Evolutionary conservation across 805 yeast species (phyloP).

Genomic region (Candida mattraensis): DNA sequence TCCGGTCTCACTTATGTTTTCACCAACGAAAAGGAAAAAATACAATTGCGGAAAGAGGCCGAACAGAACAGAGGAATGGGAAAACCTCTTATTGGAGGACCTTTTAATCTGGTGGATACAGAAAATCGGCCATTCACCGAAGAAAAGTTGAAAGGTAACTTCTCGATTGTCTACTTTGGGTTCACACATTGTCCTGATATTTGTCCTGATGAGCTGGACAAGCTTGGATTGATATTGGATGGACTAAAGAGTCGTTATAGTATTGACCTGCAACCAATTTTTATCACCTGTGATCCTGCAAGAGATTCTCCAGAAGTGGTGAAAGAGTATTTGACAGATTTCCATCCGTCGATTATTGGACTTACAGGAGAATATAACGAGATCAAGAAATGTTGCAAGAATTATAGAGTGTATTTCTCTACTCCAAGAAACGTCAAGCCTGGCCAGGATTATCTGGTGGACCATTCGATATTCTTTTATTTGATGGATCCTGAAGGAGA

Average conservation of each 20-base stretch:
- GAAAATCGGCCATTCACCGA: constrained; percentile 76
- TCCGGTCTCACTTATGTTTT: constrained; percentile 71
- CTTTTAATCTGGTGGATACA: constrained; percentile 70
- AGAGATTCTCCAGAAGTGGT: constrained; percentile 87
- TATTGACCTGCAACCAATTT: constrained; percentile 75
- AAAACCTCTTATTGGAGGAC: constrained; percentile 90
- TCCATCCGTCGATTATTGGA: constrained; percentile 87
- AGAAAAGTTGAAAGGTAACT: constrained; percentile 71
- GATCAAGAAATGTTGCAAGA: constrained; percentile 81
- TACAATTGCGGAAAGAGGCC: constrained; percentile 73
- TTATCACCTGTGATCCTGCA: constrained; percentile 96
- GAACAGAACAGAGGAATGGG: constrained; percentile 88
- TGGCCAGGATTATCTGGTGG: constrained; percentile 95
- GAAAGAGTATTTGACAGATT: constrained; percentile 79
- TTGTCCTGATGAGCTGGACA: constrained; percentile 97
- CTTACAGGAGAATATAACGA: constrained; percentile 89
- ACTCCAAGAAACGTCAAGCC: constrained; percentile 93
- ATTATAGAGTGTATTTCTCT: constrained; percentile 93
- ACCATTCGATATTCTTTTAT: constrained; percentile 95
- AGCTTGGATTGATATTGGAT: constrained; percentile 71
- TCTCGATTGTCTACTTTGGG: constrained; percentile 89
- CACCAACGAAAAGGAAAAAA: constrained; percentile 70
- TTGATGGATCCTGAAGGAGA: constrained; percentile 98
- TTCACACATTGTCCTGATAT: constrained; percentile 98
- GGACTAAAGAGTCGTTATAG: constrained; percentile 54